These are phyloP conservation scores for Akebia trifoliata DNA, from an alignment of 164 flowering plant species.

Conservation along the genomic window DNA sequence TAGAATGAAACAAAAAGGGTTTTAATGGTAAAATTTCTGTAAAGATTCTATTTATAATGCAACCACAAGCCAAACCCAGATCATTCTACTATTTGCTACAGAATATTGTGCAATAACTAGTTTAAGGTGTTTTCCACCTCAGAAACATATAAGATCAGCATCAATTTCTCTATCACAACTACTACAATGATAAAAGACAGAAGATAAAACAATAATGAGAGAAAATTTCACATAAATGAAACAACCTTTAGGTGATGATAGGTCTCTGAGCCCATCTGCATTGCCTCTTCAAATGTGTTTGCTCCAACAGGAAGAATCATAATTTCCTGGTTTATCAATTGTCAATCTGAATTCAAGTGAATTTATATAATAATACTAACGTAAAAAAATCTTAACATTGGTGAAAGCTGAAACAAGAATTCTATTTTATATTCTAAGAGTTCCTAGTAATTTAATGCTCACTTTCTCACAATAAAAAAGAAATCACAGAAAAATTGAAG, in stretches of 20 bases:
- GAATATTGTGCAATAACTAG: background rate
- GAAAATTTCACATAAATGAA: background rate
- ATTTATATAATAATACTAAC: background rate
- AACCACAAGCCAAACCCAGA: no score
- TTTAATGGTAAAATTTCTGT: background rate
- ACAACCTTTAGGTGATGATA: conserved; percentile 94
- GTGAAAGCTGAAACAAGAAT: no score
- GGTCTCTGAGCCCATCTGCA: conserved; percentile 92
- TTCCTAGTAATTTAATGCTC: no score
- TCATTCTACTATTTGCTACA: no score
- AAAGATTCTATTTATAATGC: no score
- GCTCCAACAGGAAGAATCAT: conserved; percentile 94
- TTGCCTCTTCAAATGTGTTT: conserved; percentile 76
- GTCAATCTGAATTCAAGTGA: conserved; percentile 6
- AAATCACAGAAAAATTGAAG: no score
- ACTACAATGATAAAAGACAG: background rate
- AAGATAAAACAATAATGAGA: conserved; percentile 4
- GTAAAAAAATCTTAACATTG: no score
- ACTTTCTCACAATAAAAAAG: no score
- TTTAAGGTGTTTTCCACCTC: background rate
- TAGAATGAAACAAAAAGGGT: background rate
- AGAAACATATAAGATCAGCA: no score
- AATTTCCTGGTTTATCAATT: conserved; percentile 56
- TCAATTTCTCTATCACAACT: background rate
- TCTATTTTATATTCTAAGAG: no score